Conservation (phyloP, 129 eudicot species). For the Artemisia annua region DNA sequence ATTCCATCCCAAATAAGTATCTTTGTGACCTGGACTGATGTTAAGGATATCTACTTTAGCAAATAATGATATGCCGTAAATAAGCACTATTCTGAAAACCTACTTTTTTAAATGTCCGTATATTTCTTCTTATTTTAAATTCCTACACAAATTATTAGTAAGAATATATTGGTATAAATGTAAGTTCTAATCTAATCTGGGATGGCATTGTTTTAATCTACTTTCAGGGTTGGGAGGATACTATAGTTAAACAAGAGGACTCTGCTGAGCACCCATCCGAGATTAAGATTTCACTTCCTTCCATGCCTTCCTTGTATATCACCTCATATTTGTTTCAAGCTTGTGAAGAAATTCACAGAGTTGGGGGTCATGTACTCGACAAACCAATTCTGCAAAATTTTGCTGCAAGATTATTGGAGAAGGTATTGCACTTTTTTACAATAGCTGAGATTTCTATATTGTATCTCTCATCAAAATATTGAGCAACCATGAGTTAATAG, state of each 20-base stretch:
- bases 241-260: slow-evolving; percentile 80
- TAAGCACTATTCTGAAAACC: not conserved
- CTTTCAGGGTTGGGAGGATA: slow-evolving; percentile 94
- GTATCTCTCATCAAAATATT: not conserved
- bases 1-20: not conserved
- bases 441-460: not conserved
- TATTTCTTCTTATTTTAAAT: not conserved
- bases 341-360: slow-evolving; percentile 90
- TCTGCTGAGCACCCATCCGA: slow-evolving; percentile 69
- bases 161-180: no score
- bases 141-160: not conserved
- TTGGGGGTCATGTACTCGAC: slow-evolving; percentile 95
- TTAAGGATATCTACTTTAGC: not conserved
- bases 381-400: slow-evolving; percentile 71
- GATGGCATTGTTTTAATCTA: no score
- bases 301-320: slow-evolving; percentile 83
- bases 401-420: slow-evolving; percentile 71
- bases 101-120: not conserved
- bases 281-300: slow-evolving; percentile 88
- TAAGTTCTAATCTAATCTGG: no score
- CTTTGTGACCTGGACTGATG: slow-evolving; percentile 2
- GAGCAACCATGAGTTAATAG: slow-evolving; percentile 15
- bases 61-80: not conserved
- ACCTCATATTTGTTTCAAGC: slow-evolving; percentile 78
- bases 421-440: slow-evolving; percentile 40